Conservation (phyloP, 2,329 filamentous ascomycete species). For the Orbilia ellipsospora region DNA sequence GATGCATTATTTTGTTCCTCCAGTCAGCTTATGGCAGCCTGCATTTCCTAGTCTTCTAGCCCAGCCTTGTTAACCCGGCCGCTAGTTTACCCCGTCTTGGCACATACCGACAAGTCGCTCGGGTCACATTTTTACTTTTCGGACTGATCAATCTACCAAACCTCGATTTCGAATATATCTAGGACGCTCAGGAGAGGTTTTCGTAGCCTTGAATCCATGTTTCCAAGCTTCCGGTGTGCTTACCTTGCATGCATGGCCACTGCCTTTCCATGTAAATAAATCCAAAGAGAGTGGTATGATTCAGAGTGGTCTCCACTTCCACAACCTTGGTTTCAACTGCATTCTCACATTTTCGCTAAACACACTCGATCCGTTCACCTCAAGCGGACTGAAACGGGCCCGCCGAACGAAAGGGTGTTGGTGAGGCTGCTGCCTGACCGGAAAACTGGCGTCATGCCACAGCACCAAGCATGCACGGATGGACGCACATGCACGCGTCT, state of each 20-base stretch:
- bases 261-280: too few relatives aligned
- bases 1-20: too few relatives aligned
- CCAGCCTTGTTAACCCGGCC: neutral
- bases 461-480: neutral
- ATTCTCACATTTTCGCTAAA: slow-evolving; percentile 10
- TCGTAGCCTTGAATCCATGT: neutral
- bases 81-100: too few relatives aligned
- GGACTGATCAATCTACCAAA: too few relatives aligned
- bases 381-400: slow-evolving; percentile 11
- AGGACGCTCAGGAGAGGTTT: too few relatives aligned
- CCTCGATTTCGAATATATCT: too few relatives aligned
- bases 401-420: slow-evolving; percentile 2
- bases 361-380: slow-evolving; percentile 3
- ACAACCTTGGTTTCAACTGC: neutral
- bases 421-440: slow-evolving; percentile 14
- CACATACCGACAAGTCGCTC: too few relatives aligned
- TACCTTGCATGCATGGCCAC: neutral
- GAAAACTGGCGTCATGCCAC: slow-evolving; percentile 9
- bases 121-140: too few relatives aligned
- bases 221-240: neutral
- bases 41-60: neutral
- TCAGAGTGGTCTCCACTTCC: neutral
- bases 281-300: slow-evolving; percentile 22
- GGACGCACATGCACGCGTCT: neutral
- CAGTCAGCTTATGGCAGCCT: slow-evolving; percentile 2